Conservation (phyloP, 495 filamentous ascomycete species). For the Neurospora tetraspora region DNA sequence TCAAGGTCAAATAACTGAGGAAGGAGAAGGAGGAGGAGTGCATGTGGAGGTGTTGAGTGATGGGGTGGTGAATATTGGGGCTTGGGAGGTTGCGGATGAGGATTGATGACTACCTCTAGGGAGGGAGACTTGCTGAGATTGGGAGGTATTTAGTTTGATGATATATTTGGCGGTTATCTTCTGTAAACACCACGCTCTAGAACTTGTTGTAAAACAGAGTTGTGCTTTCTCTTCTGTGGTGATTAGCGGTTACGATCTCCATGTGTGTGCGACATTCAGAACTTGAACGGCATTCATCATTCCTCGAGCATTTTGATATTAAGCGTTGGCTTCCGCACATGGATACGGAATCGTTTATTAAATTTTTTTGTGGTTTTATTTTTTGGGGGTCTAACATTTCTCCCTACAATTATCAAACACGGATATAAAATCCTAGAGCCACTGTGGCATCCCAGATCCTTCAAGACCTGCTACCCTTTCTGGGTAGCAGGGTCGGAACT, state of each 20-base stretch:
- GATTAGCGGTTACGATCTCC: not conserved
- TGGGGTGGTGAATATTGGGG: conserved; percentile 49
- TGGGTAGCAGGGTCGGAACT: not conserved
- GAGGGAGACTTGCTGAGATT: not conserved
- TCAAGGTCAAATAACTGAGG: conserved; percentile 8
- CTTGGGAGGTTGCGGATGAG: conserved; percentile 37
- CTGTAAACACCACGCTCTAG: not conserved
- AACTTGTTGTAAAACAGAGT: not conserved
- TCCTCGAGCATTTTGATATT: not conserved
- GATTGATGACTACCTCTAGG: not conserved
- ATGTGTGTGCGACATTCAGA: not conserved
- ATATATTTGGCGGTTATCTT: not conserved
- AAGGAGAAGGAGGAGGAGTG: conserved; percentile 40
- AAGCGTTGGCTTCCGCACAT: not conserved
- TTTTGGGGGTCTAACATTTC: not conserved
- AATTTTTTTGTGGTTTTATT: not conserved
- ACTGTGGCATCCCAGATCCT: not conserved
- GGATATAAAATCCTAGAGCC: not conserved
- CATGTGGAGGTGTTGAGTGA: conserved; percentile 63
- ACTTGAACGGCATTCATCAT: not conserved
- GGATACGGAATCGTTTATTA: not conserved
- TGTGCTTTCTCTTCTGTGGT: not conserved
- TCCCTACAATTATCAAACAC: not conserved
- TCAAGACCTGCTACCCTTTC: not conserved
- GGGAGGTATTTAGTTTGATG: not conserved